Percentiles rank a stretch among this genome's conserved stretches.
phyloP scores from a whole-genome alignment of 2,329 filamentous ascomycete genomes.

The Penicillium frequentans region DNA sequence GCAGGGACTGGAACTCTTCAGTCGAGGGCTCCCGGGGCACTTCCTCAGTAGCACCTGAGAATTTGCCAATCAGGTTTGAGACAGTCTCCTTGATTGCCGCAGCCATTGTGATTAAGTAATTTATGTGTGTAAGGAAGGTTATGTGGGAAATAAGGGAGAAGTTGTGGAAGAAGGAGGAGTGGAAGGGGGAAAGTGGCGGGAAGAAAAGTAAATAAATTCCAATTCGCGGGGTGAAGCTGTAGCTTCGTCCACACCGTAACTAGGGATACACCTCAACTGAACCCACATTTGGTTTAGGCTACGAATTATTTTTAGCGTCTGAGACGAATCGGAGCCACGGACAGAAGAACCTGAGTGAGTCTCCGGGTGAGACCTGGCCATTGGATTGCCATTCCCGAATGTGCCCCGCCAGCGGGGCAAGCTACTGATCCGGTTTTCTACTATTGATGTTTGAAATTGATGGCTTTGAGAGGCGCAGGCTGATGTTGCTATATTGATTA shows the following conservation, averaged over 20 bases:
- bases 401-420: constrained; percentile 17
- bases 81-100: constrained; percentile 45
- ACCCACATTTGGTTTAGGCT: neutral
- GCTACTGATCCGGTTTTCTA: constrained; percentile 1
- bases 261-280: constrained; percentile 1
- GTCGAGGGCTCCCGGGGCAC: constrained; percentile 55
- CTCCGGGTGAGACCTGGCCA: constrained; percentile 21
- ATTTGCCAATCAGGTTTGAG: constrained; percentile 50
- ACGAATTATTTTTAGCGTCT: constrained; percentile 22
- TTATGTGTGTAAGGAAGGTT: neutral
- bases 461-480: neutral
- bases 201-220: constrained; percentile 7
- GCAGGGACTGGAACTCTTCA: constrained; percentile 67
- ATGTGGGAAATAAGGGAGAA: neutral
- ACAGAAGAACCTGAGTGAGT: constrained; percentile 6
- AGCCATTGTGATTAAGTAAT: constrained; percentile 32
- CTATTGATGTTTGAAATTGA: neutral
- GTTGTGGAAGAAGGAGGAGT: constrained; percentile 1
- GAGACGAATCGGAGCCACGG: constrained; percentile 11
- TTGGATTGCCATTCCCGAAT: constrained; percentile 1
- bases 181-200: constrained; percentile 8
- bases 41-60: constrained; percentile 42
- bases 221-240: constrained; percentile 28
- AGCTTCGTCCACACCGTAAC: constrained; percentile 21
- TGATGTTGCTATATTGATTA: neutral